Conservation (phyloP, 768 basidiomycete genomes). For the Leccinum rimulosum region DNA sequence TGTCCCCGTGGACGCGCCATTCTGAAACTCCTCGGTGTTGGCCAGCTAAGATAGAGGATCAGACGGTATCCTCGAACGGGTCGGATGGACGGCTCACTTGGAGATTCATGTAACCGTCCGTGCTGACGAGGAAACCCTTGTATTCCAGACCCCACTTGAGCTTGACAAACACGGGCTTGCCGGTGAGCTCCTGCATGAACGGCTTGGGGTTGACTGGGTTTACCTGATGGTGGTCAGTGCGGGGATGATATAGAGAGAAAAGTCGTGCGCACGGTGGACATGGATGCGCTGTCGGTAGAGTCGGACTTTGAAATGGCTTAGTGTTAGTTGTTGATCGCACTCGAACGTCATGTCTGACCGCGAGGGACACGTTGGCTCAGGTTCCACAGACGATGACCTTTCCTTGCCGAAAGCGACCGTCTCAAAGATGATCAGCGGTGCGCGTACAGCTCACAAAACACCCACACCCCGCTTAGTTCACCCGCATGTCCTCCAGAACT, state of each 20-base stretch:
- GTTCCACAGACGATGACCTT: conserved; percentile 84
- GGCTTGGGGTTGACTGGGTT: conserved; percentile 98
- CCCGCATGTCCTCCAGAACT: conserved; percentile 56
- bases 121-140: conserved; percentile 98
- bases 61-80: background rate
- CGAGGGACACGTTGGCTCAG: conserved; percentile 69
- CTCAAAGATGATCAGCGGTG: conserved; percentile 93
- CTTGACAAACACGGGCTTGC: conserved; percentile 91
- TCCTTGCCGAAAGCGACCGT: conserved; percentile 97
- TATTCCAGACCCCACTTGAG: conserved; percentile 99
- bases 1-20: conserved; percentile 91
- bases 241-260: conserved; percentile 45
- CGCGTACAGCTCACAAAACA: conserved; percentile 11
- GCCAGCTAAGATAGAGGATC: conserved; percentile 45
- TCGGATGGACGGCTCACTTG: conserved; percentile 54
- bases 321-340: background rate
- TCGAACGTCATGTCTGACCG: conserved; percentile 76
- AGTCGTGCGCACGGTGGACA: conserved; percentile 32
- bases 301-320: conserved; percentile 39
- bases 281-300: background rate
- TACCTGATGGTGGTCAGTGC: conserved; percentile 59
- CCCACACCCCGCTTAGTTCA: conserved; percentile 9
- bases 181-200: conserved; percentile 97
- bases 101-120: conserved; percentile 99
- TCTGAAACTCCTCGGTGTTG: conserved; percentile 98